These are phyloP conservation scores for Yamadazyma insecticola DNA, from an alignment of 805 yeast species.

Conservation along the genomic window DNA sequence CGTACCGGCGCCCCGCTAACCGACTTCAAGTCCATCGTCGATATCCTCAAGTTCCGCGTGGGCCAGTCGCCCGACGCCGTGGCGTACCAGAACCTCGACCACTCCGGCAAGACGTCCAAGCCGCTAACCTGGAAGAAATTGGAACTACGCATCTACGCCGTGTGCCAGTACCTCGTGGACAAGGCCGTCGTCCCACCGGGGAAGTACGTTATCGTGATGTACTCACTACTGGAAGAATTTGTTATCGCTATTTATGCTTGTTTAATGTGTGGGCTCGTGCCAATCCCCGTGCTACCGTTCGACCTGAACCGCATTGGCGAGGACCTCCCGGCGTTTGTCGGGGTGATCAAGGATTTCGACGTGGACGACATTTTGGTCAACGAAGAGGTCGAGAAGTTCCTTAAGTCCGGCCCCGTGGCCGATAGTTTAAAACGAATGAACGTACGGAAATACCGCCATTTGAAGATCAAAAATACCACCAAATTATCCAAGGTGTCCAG, in stretches of 20 bases:
- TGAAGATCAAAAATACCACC: conserved; percentile 62
- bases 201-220: conserved; percentile 72
- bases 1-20: conserved; percentile 70
- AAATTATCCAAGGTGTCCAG: conserved; percentile 46
- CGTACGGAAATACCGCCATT: conserved; percentile 28
- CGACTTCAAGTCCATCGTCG: conserved; percentile 66
- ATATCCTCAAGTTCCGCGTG: conserved; percentile 76
- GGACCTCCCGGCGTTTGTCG: conserved; percentile 64
- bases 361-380: conserved; percentile 73
- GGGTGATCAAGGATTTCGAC: conserved; percentile 64
- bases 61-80: conserved; percentile 69
- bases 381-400: conserved; percentile 61
- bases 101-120: conserved; percentile 29
- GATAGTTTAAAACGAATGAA: conserved; percentile 51
- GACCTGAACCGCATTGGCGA: conserved; percentile 65
- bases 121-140: conserved; percentile 71
- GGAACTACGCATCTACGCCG: conserved; percentile 71
- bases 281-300: conserved; percentile 71
- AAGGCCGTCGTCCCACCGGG: conserved; percentile 65
- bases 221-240: conserved; percentile 83
- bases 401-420: conserved; percentile 65
- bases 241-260: conserved; percentile 84
- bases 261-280: conserved; percentile 70
- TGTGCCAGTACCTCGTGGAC: conserved; percentile 63
- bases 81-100: conserved; percentile 55